Base-by-base conservation (phyloP, 176 grass and related monocot species). In the Oryza longistaminata region DNA sequence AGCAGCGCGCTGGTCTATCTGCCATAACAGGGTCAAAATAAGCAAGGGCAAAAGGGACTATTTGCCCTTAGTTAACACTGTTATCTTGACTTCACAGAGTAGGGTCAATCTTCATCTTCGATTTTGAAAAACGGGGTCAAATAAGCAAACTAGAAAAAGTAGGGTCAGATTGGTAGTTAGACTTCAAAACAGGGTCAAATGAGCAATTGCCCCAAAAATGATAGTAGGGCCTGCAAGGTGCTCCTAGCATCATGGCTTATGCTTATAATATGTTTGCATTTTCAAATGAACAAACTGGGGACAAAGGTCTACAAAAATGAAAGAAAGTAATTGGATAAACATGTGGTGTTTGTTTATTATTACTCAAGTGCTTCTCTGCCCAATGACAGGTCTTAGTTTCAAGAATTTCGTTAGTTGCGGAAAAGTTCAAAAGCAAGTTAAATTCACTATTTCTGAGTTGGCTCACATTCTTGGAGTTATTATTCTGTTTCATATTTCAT, bases 311-410 rank as follows among this genome's bases (percentile, higher is more conserved):
- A 49, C 3, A 34, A 9, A 2, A 64, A 74, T 8, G 7, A 16
- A 73, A 82, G 22, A 26, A 72, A 73, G 16, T 73, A 83, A 48
- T 53, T 3, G 1, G 16, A 46, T 13, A 44, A 39, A 39, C 11
- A 55, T 75, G 29, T 75, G 25, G 26, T 83, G 10, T 9, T 64
- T 74, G 27, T 64, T 34, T 44, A 83, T 16, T 73, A n/a, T 82
- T 64, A 72, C 25, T 11, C 5, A 26, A 14, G 16, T n/a, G 77
- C 26, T 80, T 49, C 33, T 26, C 19, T 70, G 14, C 7, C 1
- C 31, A 27, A 61, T 60, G 10, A 43, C 9, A 55, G 15, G 13
- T 46, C 22, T 72, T 42, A 49, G 24, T 65, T 29, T 26, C 61
- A 34, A 43, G 35, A 64, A 24, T 29, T 73, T 44, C 1, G 31